phyloP scores from a whole-genome alignment of 306 rosid species.

The Quercus berberidifolia region DNA sequence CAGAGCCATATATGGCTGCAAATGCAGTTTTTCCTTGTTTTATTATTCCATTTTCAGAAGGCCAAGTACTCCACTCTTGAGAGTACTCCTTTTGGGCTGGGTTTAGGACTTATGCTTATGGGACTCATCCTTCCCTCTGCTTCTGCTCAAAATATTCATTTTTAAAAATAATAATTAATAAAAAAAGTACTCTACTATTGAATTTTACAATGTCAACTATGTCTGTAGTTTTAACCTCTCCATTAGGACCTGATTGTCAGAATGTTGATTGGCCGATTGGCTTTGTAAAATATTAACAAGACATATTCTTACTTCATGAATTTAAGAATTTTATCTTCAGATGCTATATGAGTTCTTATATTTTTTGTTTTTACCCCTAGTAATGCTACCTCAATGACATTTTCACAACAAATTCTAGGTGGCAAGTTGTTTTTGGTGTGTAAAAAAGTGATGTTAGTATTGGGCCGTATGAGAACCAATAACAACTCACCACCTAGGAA shows the following conservation, averaged over 20 bases:
- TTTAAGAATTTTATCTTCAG: too few relatives aligned
- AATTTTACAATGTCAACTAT: neutral
- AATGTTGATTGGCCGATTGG: neutral
- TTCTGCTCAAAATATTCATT: neutral
- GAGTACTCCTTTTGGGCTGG: neutral
- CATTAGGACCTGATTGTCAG: conserved; percentile 9
- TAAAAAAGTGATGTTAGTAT: too few relatives aligned
- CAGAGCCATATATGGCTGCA: neutral
- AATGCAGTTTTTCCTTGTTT: neutral
- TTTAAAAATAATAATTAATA: neutral
- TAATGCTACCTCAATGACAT: too few relatives aligned
- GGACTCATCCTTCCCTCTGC: neutral
- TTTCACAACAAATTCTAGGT: too few relatives aligned
- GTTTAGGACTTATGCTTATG: neutral
- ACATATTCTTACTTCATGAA: too few relatives aligned
- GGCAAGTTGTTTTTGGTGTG: too few relatives aligned
- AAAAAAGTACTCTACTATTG: neutral
- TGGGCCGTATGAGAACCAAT: too few relatives aligned
- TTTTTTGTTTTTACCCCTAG: too few relatives aligned
- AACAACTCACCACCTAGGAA: too few relatives aligned
- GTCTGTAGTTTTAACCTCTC: conserved; percentile 12
- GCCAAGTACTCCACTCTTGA: neutral
- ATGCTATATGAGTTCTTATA: too few relatives aligned
- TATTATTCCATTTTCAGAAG: neutral
- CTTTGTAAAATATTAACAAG: neutral